Evolutionary conservation across 2,329 filamentous ascomycete genomes (phyloP), one percentile per base, ranked within the genome.

Genomic region (Fusarium avenaceum): DNA sequence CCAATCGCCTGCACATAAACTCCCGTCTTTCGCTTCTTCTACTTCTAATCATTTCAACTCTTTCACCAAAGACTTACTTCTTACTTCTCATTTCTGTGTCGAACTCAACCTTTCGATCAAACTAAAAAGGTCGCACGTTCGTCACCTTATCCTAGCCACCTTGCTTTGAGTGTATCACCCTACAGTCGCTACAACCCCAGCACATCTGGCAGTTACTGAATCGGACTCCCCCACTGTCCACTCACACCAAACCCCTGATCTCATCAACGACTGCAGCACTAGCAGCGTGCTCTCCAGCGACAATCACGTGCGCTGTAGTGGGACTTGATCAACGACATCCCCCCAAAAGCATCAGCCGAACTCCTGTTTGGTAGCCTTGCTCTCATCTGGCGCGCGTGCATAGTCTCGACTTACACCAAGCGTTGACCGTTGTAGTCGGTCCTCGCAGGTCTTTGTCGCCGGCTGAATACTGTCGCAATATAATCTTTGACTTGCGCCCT

Each of bases 401-500:
- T 70, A 71, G 60, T 70, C 65, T 72, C 74, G 74, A 76, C 75
- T 77, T 74, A 76, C 64, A 77, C 70, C 67, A 67, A 76, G 74
- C 75, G 69, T 74, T 69, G 71, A 67, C 63, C 69, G 72, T 72
- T 72, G 72, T 61, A 70, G 57, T 70, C 63, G 69, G 70, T 73
- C 70, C 56, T 72, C 72, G 63, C 67, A 61, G 64, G 69, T 63
- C 56, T 64, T 56, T 19, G 45, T 57, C 55, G 56, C 50, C 40
- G 47, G 42, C 42, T 24, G 48, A 53, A 33, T 40, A 49, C 28
- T 45, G 55, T 64, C 63, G 66, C 63, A 57, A 63, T 56, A 50
- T 52, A 20, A 28, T 43, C 32, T 8, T 17, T 30, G 42, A 46
- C 62, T 49, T 57, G 46, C 48, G 56, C 42, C 57, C 40, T 20